Evolutionary conservation across 2,329 filamentous ascomycete species (phyloP), one percentile per base, ranked within the genome.

Genomic region (Pseudodiploospora longispora): DNA sequence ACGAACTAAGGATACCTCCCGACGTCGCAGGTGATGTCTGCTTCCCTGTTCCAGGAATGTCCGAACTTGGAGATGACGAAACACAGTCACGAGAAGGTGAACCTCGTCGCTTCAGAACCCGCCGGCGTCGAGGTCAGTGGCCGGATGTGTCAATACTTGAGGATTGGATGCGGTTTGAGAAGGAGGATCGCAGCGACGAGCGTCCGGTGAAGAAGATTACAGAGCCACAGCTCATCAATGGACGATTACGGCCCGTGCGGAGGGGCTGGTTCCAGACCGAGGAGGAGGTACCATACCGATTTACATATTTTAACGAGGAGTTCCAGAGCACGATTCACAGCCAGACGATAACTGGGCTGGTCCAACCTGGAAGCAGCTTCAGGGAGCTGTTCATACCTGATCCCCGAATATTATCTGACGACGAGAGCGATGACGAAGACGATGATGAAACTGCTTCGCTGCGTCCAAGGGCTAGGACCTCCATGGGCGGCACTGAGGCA

Each of bases 291-390:
- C 93, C 93, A 0, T 97, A 94, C 62, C 80, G 93, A 28, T 98
- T 96, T 62, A 97, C 93, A 0, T 98, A 98, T 64, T 98, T 98
- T 74, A 97, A 97, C 63, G 93, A 97, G 60, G 88, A 95, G 50
- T 88, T 97, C 44, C 85, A 88, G 56, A 94, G 87, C 62, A 98
- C 93, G 0, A 94, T 98, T 49, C 93, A 98, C 64, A 93, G 89
- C 48, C 87, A 95, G 63, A 93, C 85, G 1, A 95, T 98, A 46
- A 95, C 89, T 3, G 93, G 96, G 61, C 75, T 98, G 19, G 77
- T 94, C 6, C 89, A 95, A 53, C 83, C 87, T 1, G 93, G 88
- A 5, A 78, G 83, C 48, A 85, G 78, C 36, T 98, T 98, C 61
- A 76, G 76, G 47, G 87, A 95, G 55, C 76, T 98, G 0, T 98